Base-by-base conservation (phyloP, 1,139 yeast genomes). In the Debaryomyces nepalensis region DNA sequence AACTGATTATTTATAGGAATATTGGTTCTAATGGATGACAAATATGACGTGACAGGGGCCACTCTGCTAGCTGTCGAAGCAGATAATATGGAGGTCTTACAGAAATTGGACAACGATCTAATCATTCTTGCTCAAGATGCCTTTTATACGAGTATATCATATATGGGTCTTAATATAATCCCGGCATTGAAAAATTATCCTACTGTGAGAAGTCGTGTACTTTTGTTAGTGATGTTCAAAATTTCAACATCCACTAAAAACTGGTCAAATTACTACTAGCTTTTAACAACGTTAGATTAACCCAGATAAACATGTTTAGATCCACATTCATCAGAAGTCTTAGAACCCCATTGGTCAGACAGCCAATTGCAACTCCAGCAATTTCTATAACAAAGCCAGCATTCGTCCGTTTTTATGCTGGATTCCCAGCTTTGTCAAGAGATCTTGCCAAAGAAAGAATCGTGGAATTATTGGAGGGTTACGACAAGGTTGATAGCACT, bases 381-480 rank as follows among this genome's bases (percentile, higher is more conserved):
- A 37, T 46, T 29, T 45, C 53, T 32, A 33, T 42, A 39, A 40
- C 41, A 32, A 45, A 46, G 26, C 55, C 57, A 37, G 40, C 47
- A 12, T 48, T 51, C 20, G 56, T 66, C 37, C 75, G 85, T 64
- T 61, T 57, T 44, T 84, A 84, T 66, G 80, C 87, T 34, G 77
- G 76, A 34, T 81, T 81, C 55, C 86, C 90, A 46, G 75, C 79
- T 26, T 72, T 87, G 57, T 79, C 87, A 43, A 81, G 82, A 63
- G 87, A 83, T 27, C 76, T 83, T 41, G 87, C 90, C 48, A 80
- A 78, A 61, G 84, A 82, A 63, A 80, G 97, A 70, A 79, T 88
- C 52, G 64, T 87, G 50, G 90, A 85, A 58, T 79, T 89, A 53
- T 79, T 88, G 64, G 88, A 85, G 71, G 84, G 88, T 12, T 87